These are phyloP conservation scores for Backusella tuberculispora DNA, from an alignment of 192 early-diverging fungal species.

Conservation along the genomic window DNA sequence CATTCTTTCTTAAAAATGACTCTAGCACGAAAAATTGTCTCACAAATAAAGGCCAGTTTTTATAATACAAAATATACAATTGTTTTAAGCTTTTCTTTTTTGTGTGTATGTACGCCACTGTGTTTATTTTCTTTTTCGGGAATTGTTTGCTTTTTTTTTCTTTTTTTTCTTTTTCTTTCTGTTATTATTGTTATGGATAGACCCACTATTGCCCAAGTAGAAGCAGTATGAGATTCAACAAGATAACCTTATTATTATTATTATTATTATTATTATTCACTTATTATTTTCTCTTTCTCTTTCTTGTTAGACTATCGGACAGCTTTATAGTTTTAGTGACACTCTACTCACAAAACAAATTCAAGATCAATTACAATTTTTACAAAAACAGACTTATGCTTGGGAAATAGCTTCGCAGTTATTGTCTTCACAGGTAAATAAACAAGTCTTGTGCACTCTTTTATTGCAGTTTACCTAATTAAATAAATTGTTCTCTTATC, in stretches of 20 bases:
- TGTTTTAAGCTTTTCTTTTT: no score
- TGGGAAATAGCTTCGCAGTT: slow-evolving; percentile 62
- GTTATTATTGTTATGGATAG: background rate
- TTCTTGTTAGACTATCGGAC: slow-evolving; percentile 46
- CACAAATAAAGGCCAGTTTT: no score
- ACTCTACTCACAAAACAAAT: slow-evolving; percentile 43
- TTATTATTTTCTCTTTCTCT: no score
- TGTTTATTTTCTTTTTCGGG: no score
- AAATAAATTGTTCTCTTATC: background rate
- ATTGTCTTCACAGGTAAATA: slow-evolving; percentile 47
- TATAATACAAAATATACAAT: no score
- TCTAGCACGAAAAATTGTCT: no score
- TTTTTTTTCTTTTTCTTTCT: background rate
- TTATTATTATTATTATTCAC: background rate
- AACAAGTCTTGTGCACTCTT: background rate
- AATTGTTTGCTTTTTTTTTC: background rate
- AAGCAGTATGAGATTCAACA: background rate
- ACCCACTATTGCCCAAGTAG: background rate
- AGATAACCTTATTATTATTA: background rate
- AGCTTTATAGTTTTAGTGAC: slow-evolving; percentile 50
- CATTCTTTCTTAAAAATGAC: no score
- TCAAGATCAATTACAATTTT: slow-evolving; percentile 56
- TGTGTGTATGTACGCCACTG: no score
- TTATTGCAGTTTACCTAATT: background rate
- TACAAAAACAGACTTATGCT: slow-evolving; percentile 55